Percentiles rank a stretch among this genome's conserved stretches.
These are phyloP conservation scores for Crassisporium funariophilum DNA, from an alignment of 768 basidiomycete genomes.

Conservation along the genomic window DNA sequence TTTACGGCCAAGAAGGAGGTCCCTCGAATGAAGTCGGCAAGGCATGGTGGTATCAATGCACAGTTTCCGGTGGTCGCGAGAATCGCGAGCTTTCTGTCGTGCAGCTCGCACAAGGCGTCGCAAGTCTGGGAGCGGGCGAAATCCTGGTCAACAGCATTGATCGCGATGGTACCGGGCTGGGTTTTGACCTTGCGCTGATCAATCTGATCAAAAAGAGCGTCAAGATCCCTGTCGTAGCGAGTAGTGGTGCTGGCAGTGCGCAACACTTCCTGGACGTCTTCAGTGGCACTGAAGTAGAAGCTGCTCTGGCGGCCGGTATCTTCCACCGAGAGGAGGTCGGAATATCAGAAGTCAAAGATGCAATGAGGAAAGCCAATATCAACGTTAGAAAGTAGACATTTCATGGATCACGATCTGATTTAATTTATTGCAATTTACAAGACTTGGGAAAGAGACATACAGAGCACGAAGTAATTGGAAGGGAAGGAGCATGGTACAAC, in stretches of 20 bases:
- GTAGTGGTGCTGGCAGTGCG: slow-evolving; percentile 85
- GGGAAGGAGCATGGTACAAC: slow-evolving; percentile 1
- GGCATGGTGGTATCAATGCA: slow-evolving; percentile 99
- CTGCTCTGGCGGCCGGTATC: slow-evolving; percentile 94
- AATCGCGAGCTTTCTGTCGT: slow-evolving; percentile 81
- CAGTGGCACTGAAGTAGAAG: slow-evolving; percentile 75
- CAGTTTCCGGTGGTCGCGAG: slow-evolving; percentile 91
- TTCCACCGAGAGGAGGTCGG: slow-evolving; percentile 91
- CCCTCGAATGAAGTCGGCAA: slow-evolving; percentile 63
- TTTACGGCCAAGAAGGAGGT: slow-evolving; percentile 46
- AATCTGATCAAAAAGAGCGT: slow-evolving; percentile 74
- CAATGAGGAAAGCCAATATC: slow-evolving; percentile 48
- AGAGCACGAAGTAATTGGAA: slow-evolving; percentile 32
- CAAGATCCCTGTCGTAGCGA: slow-evolving; percentile 90
- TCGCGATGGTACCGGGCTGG: slow-evolving; percentile 88
- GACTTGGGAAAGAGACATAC: too few relatives aligned
- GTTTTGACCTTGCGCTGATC: slow-evolving; percentile 88
- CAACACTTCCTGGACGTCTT: slow-evolving; percentile 93
- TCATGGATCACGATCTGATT: too few relatives aligned
- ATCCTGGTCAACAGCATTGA: slow-evolving; percentile 96
- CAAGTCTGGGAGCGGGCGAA: slow-evolving; percentile 91
- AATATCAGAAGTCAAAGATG: slow-evolving; percentile 78
- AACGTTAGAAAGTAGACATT: slow-evolving; percentile 46
- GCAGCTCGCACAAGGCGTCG: slow-evolving; percentile 91
- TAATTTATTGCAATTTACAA: too few relatives aligned